Evolutionary conservation across 2,329 filamentous ascomycete genomes (phyloP), one percentile per base, ranked within the genome.

Genomic region (Talaromyces sp.): DNA sequence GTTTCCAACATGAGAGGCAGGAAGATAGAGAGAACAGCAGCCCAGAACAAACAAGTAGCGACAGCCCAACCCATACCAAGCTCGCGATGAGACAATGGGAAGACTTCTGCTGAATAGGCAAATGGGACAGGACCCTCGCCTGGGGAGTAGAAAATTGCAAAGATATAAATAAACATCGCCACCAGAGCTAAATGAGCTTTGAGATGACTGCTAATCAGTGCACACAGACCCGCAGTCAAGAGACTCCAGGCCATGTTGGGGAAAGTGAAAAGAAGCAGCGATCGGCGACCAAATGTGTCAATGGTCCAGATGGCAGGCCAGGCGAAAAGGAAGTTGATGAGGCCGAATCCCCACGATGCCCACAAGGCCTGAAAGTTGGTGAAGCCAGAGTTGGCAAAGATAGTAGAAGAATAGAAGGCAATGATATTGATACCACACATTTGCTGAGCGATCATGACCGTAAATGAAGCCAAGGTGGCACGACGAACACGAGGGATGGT

Each of bases 381-480:
- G 42, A 85, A 84, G 4, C 86, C 86, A 1, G 87, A 83, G 1
- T 87, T 73, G 6, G 62, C 60, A 58, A 82, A 81, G 54, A 82
- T 73, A 1, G 86, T 87, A 0, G 86, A 87, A 0, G 85, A 88
- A 75, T 92, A 92, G 73, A 92, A 92, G 1, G 88, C 87, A 61
- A 92, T 88, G 62, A 91, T 89, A 71, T 91, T 90, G 74, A 89
- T 81, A 76, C 83, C 84, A 68, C 86, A 89, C 83, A 89, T 87
- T 73, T 90, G 87, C 73, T 90, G 88, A 0, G 86, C 86, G 69
- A 90, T 86, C 91, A 96, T 96, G 67, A 93, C 90, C 1, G 86
- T 86, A 66, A 87, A 90, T 0, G 90, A 89, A 5, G 91, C 91
- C 31, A 90, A 81, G 3, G 87, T 93, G 2, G 92, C 92, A 46